Conservation (phyloP, 2,329 filamentous ascomycete species). For the Clonostachys rosea region DNA sequence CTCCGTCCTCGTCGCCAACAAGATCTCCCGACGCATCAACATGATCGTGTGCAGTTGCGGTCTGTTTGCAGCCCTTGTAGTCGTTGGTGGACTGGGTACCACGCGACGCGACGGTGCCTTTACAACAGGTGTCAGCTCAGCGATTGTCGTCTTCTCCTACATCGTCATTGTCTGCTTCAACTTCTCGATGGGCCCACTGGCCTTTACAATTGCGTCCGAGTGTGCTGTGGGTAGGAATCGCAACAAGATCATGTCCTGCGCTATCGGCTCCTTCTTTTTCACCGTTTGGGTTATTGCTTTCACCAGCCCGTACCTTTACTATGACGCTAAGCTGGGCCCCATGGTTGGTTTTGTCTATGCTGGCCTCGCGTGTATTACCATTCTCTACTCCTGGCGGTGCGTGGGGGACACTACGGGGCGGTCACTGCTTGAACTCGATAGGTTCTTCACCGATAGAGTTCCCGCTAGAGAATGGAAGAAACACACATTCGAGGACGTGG, state of each 20-base stretch:
- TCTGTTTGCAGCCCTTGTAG: conserved; percentile 19
- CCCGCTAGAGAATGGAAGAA: conserved; percentile 19
- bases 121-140: background rate
- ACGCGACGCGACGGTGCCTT: background rate
- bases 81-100: conserved; percentile 13
- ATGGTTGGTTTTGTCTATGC: conserved; percentile 24
- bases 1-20: conserved; percentile 25
- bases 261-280: conserved; percentile 29
- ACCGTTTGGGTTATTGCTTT: conserved; percentile 21
- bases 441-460: conserved; percentile 26
- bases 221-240: conserved; percentile 34
- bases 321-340: conserved; percentile 17
- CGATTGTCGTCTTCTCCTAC: conserved; percentile 10
- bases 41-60: conserved; percentile 21
- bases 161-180: conserved; percentile 28
- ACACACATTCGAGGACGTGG: conserved; percentile 2
- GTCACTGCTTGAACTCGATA: conserved; percentile 23
- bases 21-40: conserved; percentile 21
- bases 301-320: conserved; percentile 24
- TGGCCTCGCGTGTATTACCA: conserved; percentile 13
- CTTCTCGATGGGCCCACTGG: conserved; percentile 27
- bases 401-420: conserved; percentile 29
- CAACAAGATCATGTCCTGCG: conserved; percentile 34
- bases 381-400: conserved; percentile 25
- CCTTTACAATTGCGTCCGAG: conserved; percentile 29